These are phyloP conservation scores for Pichia paraexigua DNA, from an alignment of 805 yeast genomes.

Conservation along the genomic window DNA sequence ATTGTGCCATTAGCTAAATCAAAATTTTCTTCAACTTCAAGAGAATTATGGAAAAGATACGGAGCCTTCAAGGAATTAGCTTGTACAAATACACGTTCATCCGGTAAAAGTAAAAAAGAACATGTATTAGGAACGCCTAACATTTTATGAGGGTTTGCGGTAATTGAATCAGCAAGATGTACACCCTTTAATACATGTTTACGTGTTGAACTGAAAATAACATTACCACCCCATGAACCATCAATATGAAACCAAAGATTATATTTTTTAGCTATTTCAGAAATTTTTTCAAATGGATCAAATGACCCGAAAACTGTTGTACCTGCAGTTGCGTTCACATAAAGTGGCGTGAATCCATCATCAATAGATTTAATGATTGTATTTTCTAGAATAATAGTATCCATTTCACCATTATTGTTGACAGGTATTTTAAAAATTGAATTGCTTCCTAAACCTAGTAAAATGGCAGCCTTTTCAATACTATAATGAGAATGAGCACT, in stretches of 20 bases:
- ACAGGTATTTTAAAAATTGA: constrained; percentile 59
- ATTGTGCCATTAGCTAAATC: constrained; percentile 86
- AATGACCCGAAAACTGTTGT: constrained; percentile 83
- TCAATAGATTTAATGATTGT: constrained; percentile 34
- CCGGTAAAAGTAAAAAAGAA: constrained; percentile 67
- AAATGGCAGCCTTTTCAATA: constrained; percentile 72
- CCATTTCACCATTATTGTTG: constrained; percentile 48
- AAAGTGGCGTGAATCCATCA: constrained; percentile 64
- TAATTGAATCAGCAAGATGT: constrained; percentile 63
- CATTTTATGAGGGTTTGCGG: constrained; percentile 82
- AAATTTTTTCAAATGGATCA: constrained; percentile 56
- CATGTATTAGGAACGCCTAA: constrained; percentile 78
- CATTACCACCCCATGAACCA: constrained; percentile 90
- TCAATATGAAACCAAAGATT: constrained; percentile 76
- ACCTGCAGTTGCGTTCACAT: constrained; percentile 79
- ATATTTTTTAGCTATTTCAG: constrained; percentile 44
- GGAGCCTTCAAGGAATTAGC: constrained; percentile 78
- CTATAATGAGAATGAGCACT: constrained; percentile 72
- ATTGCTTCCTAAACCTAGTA: constrained; percentile 61
- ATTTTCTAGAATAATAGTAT: constrained; percentile 36
- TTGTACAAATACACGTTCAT: constrained; percentile 53
- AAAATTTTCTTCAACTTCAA: constrained; percentile 44
- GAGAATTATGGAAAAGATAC: constrained; percentile 62
- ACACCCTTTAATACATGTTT: constrained; percentile 45
- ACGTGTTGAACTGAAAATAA: constrained; percentile 51